Conservation (phyloP, 495 filamentous ascomycete genomes). For the Pseudoneurospora amorphoporcata region DNA sequence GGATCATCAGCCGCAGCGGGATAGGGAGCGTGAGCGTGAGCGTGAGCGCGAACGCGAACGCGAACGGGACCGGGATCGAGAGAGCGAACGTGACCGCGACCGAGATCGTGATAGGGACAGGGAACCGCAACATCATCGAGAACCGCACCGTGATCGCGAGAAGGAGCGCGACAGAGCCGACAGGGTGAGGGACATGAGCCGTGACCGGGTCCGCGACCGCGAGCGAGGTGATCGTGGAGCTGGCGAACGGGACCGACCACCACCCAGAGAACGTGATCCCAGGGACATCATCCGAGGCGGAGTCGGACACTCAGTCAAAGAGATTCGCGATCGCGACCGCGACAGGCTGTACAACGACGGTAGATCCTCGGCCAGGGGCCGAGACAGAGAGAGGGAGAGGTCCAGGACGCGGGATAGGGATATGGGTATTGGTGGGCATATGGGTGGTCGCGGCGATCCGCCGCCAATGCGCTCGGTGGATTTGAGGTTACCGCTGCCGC, state of each 20-base stretch:
- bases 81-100: not conserved
- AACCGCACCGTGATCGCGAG: not conserved
- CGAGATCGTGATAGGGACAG: constrained; percentile 1
- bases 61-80: not conserved
- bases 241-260: not conserved
- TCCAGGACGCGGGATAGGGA: constrained; percentile 11
- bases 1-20: not conserved
- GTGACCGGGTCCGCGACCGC: not conserved
- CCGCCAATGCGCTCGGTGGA: not conserved
- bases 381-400: not conserved
- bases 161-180: not conserved
- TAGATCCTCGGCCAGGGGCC: not conserved
- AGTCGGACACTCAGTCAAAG: not conserved
- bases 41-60: constrained; percentile 3
- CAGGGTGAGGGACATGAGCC: not conserved
- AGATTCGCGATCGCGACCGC: not conserved
- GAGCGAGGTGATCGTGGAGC: not conserved
- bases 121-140: not conserved
- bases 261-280: not conserved
- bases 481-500: not conserved
- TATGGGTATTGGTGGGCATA: not conserved
- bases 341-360: not conserved
- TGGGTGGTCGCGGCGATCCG: not conserved
- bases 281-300: not conserved
- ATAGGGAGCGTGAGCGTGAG: constrained; percentile 1